Evolutionary conservation across 129 eudicot genomes (phyloP), one percentile per base, ranked within the genome.

Genomic region (Sambucus nigra): DNA sequence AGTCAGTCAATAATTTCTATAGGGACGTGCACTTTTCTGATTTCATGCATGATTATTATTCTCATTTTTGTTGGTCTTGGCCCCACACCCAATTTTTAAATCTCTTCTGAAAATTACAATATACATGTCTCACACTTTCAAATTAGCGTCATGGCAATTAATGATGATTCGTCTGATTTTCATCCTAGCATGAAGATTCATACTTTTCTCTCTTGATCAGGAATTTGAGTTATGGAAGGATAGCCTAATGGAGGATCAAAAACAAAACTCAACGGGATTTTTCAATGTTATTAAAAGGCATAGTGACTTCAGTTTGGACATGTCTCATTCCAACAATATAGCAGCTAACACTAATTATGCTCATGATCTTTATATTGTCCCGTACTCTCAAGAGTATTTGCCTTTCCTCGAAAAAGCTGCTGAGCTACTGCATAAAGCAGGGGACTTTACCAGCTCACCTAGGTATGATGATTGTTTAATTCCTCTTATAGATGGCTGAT

Each of bases 171-270:
- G 51, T 31, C 18, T 50, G 38, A 47, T 53, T 46, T 60, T 18
- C 59, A 29, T 53, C 24, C n/a, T n/a, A 31, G 10, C 40, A 51
- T 44, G 67, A 25, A 64, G 68, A 38, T 31, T 18, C 47, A 31
- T 54, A 35, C 29, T 35, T 69, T 22, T 20, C 53, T 51, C 22
- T 53, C 27, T 68, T 62, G 47, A 33, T 5, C 57, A 88, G 96
- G 97, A 89, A 71, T 89, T 89, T 69, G 83, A 81, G 45, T 72
- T 78, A 57, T 89, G 97, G 97, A 71, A 72, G 53, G 68, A 81
- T 51, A 82, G 77, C 60, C 79, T 84, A 35, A 46, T 83, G n/a
- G 79, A 49, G 44, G 86, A 79, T 46, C 55, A 76, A 51, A 76
- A 53, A 71, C 76, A 61, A 69, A 86, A 78, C 14, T 77, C 93